Conservation (phyloP, 805 yeast species). For the Wickerhamomyces pijperi region DNA sequence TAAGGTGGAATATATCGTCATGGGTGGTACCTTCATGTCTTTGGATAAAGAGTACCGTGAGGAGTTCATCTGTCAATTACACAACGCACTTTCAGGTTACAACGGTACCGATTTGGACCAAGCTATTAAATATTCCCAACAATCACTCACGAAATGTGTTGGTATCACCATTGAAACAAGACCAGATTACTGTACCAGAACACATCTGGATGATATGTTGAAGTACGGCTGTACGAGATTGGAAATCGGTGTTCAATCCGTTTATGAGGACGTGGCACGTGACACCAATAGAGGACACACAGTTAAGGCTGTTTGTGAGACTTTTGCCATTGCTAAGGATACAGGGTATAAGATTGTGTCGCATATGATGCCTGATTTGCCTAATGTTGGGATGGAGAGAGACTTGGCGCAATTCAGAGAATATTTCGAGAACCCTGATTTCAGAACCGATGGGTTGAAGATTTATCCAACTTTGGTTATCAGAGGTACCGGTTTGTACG, state of each 20-base stretch:
- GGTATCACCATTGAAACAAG: constrained; percentile 98
- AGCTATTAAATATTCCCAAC: constrained; percentile 84
- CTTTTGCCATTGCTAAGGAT: constrained; percentile 92
- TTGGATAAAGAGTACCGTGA: constrained; percentile 85
- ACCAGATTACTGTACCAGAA: constrained; percentile 95
- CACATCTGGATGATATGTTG: constrained; percentile 92
- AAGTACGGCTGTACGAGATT: constrained; percentile 93
- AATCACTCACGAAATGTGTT: constrained; percentile 91
- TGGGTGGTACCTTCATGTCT: constrained; percentile 99
- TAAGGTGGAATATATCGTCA: constrained; percentile 92
- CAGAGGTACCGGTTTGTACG: constrained; percentile 94
- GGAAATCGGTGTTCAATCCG: constrained; percentile 95
- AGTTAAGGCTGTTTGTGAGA: constrained; percentile 89
- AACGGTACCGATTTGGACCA: constrained; percentile 83
- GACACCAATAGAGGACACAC: constrained; percentile 98
- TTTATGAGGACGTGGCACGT: constrained; percentile 96
- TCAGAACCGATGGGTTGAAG: constrained; percentile 93
- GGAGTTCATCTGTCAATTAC: constrained; percentile 76
- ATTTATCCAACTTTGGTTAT: constrained; percentile 93
- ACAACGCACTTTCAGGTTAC: constrained; percentile 90
- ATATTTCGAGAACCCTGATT: constrained; percentile 93
- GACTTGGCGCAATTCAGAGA: constrained; percentile 93
- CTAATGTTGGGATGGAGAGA: constrained; percentile 97
- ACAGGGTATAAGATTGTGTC: constrained; percentile 96
- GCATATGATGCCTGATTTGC: constrained; percentile 99